Evolutionary conservation across 495 filamentous ascomycete genomes (phyloP), one percentile per base, ranked within the genome.

Genomic region (Amniculicola lignicola): DNA sequence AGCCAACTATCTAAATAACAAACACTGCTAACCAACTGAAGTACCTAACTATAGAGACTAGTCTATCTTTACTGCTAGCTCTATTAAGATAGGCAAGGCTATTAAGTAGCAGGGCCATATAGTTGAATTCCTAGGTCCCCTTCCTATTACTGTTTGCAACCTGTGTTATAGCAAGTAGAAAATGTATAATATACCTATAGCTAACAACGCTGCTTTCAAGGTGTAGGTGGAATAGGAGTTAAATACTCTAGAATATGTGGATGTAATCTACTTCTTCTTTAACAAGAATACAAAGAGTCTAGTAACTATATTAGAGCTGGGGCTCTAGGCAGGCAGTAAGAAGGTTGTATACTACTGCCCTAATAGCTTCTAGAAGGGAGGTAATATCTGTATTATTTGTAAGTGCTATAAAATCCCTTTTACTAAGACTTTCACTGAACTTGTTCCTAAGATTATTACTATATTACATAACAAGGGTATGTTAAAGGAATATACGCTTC

Each of bases 181-280:
- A 21, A 2, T 9, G 15, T 28, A 28, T 25, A 28, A 9, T 14
- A 28, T 28, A 25, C n/a, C 27, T 28, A 21, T 28, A 28, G 31
- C 31, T 28, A 47, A 47, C 22, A n/a, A 47, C 25, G 31, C 27
- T 21, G 15, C 3, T 25, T 25, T 47, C 43, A 6, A 28, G 27
- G 6, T 28, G 27, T 16, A 47, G 31, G 31, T 47, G 21, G 23
- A 47, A 28, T 47, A 16, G 43, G n/a, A 47, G 31, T 28, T 47
- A 16, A 47, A 21, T 14, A 47, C 27, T 31, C 43, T 47, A 10
- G 43, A 51, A 12, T 21, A 51, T 3, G 29, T n/a, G 14, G n/a
- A 47, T 47, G n/a, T 47, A 6, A 47, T 47, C n/a, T 28, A 28
- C 43, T 21, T 47, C 25, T 47, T 28, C n/a, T 25, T 47, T 47